Percentiles rank a stretch among this genome's conserved stretches.
phyloP scores from a whole-genome alignment of 129 eudicot species.

The Escallonia rubra region DNA sequence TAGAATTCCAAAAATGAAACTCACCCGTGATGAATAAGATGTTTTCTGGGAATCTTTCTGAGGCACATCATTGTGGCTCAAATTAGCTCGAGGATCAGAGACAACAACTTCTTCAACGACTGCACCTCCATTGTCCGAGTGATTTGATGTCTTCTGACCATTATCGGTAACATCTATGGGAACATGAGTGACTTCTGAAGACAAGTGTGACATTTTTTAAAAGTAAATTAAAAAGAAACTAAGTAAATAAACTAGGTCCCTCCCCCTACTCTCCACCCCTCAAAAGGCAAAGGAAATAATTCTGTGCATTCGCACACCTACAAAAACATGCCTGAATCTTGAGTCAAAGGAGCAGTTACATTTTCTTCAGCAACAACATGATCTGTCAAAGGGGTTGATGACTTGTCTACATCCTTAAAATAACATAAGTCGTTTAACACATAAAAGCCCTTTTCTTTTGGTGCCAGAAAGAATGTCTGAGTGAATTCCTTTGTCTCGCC shows the following conservation, averaged over 20 bases:
- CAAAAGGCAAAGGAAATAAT: not conserved
- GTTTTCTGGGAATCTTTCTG: slow-evolving; percentile 15
- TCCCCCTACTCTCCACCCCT: not conserved
- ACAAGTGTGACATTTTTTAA: not conserved
- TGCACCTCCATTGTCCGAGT: slow-evolving; percentile 12
- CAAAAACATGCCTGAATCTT: slow-evolving; percentile 17
- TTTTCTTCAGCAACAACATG: slow-evolving; percentile 4
- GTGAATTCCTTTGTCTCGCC: slow-evolving; percentile 20
- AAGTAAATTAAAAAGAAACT: not conserved
- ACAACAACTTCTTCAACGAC: not conserved
- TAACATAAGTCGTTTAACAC: slow-evolving; percentile 32
- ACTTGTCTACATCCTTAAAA: slow-evolving; percentile 6
- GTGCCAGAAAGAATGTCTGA: slow-evolving; percentile 34
- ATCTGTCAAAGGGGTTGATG: slow-evolving; percentile 8
- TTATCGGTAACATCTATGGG: slow-evolving; percentile 16
- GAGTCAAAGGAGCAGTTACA: not conserved
- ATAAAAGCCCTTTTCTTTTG: slow-evolving; percentile 34
- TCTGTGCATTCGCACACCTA: not conserved
- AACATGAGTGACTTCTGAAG: slow-evolving; percentile 11
- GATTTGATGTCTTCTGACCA: slow-evolving; percentile 1
- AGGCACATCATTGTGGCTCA: slow-evolving; percentile 18
- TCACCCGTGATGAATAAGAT: slow-evolving; percentile 43
- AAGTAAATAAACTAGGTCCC: no score
- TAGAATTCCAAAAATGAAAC: slow-evolving; percentile 2
- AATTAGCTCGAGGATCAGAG: slow-evolving; percentile 3